Evolutionary conservation across 1,139 yeast species (phyloP).

Genomic region (Nematodospora anomalae): DNA sequence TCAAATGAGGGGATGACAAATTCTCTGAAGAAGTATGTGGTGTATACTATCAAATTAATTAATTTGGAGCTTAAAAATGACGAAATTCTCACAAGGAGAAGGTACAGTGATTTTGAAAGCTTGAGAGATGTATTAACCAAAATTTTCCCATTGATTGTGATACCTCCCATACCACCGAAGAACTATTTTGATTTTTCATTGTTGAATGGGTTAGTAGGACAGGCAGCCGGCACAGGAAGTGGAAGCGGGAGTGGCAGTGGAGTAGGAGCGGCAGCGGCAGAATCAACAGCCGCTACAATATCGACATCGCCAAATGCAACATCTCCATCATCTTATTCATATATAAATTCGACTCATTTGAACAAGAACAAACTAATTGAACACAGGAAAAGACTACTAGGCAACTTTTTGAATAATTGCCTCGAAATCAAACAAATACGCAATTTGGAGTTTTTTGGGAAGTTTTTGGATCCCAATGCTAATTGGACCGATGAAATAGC

Average conservation of each 20-base stretch:
- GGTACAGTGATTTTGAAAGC: slow-evolving; percentile 91
- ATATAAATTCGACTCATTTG: slow-evolving; percentile 46
- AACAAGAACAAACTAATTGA: slow-evolving; percentile 46
- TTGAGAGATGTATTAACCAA: slow-evolving; percentile 67
- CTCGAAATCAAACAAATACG: slow-evolving; percentile 55
- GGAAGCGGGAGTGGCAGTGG: slow-evolving; percentile 7
- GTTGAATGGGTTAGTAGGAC: slow-evolving; percentile 36
- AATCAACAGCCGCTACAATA: slow-evolving; percentile 1
- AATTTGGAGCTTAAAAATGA: slow-evolving; percentile 21
- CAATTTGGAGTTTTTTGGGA: slow-evolving; percentile 62
- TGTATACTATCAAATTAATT: slow-evolving; percentile 70
- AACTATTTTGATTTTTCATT: slow-evolving; percentile 50
- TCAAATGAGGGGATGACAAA: slow-evolving; percentile 68
- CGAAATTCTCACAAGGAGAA: slow-evolving; percentile 65
- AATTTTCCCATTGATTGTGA: slow-evolving; percentile 75
- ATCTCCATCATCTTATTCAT: slow-evolving; percentile 28
- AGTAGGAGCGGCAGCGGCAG: slow-evolving; percentile 1
- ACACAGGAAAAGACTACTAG: slow-evolving; percentile 73
- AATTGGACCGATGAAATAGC: slow-evolving; percentile 65
- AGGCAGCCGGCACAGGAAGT: slow-evolving; percentile 5
- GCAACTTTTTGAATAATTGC: slow-evolving; percentile 79
- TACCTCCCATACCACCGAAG: slow-evolving; percentile 96
- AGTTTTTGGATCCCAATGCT: slow-evolving; percentile 82
- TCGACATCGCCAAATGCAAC: slow-evolving; percentile 5
- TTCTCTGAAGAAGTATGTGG: slow-evolving; percentile 65